Base-by-base conservation (phyloP, 2,329 filamentous ascomycete species). In the Endothia cerciana region DNA sequence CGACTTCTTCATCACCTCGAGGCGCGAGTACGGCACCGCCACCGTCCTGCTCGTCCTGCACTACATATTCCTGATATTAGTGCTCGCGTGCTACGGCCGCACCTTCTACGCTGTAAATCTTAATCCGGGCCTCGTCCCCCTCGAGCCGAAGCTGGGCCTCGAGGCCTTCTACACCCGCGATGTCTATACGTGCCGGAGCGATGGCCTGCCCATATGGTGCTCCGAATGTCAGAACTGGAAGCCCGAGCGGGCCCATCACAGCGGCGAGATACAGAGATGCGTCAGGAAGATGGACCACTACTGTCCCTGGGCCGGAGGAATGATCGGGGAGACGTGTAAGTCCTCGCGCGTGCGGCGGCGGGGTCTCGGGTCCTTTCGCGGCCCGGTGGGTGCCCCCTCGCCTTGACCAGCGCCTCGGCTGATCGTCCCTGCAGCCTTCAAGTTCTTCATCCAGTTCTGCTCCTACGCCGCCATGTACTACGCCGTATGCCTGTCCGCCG, bases 221-320 rank as follows among this genome's bases (percentile, higher is more conserved):
- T 89, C 89, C 4, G 85, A 87, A 62, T 99, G 94, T 75, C 86
- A 86, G 64, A 92, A 90, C 70, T 97, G 91, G 87, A 98, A 97
- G 77, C 89, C 91, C 0, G 94, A 97, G 73, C 86, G 94, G 3
- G 86, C 91, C 2, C 93, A 97, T 75, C 94, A 98, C 77, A 96
- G 91, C 73, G 89, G 89, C 62, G 92, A 97, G 74, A 81, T 95
- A 15, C 87, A 87, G 60, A 85, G 93, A 53, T 98, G 94, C 73
- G 91, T 97, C 28, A 81, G 85, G 49, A 95, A 95, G 73, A 95
- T 97, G 91, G 94, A 98, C 69, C 94, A 98, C 74, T 95, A 94
- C 73, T 99, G 95, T 73, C 95, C 94, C 0, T 98, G 91, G 91
- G 94, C 97, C n/a, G 94, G 94, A 4, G 95, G 94, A 28, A 91